Percentiles rank a stretch among this genome's conserved stretches.
These are phyloP conservation scores for Phytophthora colocasiae DNA, from an alignment of 352 stramenopile genomes.

Conservation along the genomic window DNA sequence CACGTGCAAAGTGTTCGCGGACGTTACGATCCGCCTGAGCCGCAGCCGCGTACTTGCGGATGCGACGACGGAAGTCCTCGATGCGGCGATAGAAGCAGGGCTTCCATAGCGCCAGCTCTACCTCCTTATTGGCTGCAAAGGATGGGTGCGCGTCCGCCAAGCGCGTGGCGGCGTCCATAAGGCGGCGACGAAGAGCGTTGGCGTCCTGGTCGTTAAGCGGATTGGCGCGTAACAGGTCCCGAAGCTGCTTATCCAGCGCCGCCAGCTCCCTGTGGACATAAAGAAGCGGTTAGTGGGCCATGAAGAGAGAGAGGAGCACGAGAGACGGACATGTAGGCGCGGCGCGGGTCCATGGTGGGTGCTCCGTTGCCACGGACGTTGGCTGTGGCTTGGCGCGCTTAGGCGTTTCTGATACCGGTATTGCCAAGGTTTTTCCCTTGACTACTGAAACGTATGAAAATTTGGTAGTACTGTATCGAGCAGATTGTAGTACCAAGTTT, in stretches of 20 bases:
- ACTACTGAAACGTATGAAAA: too few relatives aligned
- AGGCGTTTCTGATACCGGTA: too few relatives aligned
- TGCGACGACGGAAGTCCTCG: conserved; percentile 87
- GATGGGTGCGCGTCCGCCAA: conserved; percentile 53
- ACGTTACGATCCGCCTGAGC: conserved; percentile 67
- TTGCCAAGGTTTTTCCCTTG: too few relatives aligned
- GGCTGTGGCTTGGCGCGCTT: not conserved
- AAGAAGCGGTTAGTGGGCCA: not conserved
- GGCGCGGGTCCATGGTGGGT: conserved; percentile 42
- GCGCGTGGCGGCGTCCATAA: conserved; percentile 61
- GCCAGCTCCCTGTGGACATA: conserved; percentile 60
- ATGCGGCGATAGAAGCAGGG: conserved; percentile 93
- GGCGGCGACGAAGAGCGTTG: conserved; percentile 59
- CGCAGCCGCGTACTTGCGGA: conserved; percentile 87
- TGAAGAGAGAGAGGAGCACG: not conserved
- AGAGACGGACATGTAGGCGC: conserved; percentile 34
- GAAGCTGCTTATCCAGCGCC: conserved; percentile 74
- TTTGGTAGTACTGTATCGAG: too few relatives aligned
- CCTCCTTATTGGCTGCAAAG: conserved; percentile 72
- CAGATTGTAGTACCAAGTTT: too few relatives aligned
- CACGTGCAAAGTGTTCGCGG: conserved; percentile 80
- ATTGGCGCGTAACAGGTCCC: conserved; percentile 72
- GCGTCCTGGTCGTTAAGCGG: conserved; percentile 67
- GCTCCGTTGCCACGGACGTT: conserved; percentile 17
- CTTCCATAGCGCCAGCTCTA: conserved; percentile 90